phyloP scores from a whole-genome alignment of 2,329 filamentous ascomycete species.

The Aspergillus luchuensis region DNA sequence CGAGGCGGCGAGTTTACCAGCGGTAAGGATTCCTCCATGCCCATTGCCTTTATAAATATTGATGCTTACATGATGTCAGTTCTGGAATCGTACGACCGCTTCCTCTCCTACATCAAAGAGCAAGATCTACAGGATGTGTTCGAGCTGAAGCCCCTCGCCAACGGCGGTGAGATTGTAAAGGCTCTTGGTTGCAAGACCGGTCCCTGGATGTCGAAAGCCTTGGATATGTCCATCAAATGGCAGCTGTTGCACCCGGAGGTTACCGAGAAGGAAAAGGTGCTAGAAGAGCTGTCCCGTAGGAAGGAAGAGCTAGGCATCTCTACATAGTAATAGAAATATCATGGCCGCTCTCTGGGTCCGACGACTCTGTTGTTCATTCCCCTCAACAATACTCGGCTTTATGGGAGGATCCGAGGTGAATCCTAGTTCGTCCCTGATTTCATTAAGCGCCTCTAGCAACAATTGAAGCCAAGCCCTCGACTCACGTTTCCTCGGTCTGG shows the following conservation, averaged over 20 bases:
- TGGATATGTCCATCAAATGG: constrained; percentile 83
- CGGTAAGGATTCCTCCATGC: constrained; percentile 33
- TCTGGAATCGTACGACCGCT: constrained; percentile 54
- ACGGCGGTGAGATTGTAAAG: constrained; percentile 72
- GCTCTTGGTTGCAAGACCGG: constrained; percentile 67
- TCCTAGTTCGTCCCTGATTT: too few relatives aligned
- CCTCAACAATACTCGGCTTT: too few relatives aligned
- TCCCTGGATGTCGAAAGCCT: constrained; percentile 78
- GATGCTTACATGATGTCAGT: constrained; percentile 36
- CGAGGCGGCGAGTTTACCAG: constrained; percentile 30
- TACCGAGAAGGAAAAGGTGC: constrained; percentile 59
- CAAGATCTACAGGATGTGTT: constrained; percentile 55
- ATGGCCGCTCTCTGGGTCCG: not conserved
- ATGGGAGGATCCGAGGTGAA: too few relatives aligned
- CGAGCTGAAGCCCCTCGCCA: constrained; percentile 65
- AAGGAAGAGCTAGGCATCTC: constrained; percentile 53
- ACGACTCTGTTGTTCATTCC: too few relatives aligned
- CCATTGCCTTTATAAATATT: not conserved
- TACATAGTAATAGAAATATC: constrained; percentile 1
- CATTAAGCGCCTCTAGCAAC: too few relatives aligned
- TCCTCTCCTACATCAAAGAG: constrained; percentile 55
- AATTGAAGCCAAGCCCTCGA: too few relatives aligned
- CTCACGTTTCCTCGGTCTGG: too few relatives aligned
- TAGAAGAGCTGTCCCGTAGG: constrained; percentile 60
- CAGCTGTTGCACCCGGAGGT: constrained; percentile 76